phyloP scores from a whole-genome alignment of 2,329 filamentous ascomycete species.

The Xylariaceae sp. region DNA sequence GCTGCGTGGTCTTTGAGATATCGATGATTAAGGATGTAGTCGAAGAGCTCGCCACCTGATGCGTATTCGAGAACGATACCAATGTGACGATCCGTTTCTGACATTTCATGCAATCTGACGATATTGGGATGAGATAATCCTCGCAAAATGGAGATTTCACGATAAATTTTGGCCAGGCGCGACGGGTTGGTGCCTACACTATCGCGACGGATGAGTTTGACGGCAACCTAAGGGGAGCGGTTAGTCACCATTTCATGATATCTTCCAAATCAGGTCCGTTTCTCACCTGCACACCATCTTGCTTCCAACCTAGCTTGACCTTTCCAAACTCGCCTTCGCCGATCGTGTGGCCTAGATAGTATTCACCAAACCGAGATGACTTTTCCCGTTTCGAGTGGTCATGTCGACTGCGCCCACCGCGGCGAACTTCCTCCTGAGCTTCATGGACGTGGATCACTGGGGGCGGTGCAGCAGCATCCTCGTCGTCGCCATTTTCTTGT shows the following conservation, averaged over 20 bases:
- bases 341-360: constrained; percentile 90
- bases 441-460: constrained; percentile 42
- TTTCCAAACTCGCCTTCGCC: constrained; percentile 98
- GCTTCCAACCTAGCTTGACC: constrained; percentile 97
- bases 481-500: constrained; percentile 28
- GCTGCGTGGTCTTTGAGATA: constrained; percentile 94
- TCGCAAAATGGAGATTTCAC: constrained; percentile 86
- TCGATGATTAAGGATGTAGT: constrained; percentile 94
- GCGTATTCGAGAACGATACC: constrained; percentile 98
- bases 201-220: constrained; percentile 90
- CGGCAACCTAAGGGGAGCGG: constrained; percentile 63
- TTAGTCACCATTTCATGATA: constrained; percentile 10
- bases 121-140: constrained; percentile 94
- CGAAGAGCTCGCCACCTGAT: constrained; percentile 93
- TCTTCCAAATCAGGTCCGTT: background rate
- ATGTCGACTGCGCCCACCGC: constrained; percentile 52
- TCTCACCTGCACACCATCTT: constrained; percentile 75
- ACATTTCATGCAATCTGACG: constrained; percentile 95
- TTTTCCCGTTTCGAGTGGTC: constrained; percentile 61
- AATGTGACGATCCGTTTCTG: constrained; percentile 94
- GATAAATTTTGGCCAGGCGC: constrained; percentile 91
- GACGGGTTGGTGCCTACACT: constrained; percentile 82
- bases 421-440: constrained; percentile 41
- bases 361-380: constrained; percentile 87
- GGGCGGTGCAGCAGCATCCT: constrained; percentile 38